Percentiles rank a stretch among this genome's conserved stretches.
These are phyloP conservation scores for Alternaria ventricosa DNA, from an alignment of 2,329 filamentous ascomycete genomes.

Conservation along the genomic window DNA sequence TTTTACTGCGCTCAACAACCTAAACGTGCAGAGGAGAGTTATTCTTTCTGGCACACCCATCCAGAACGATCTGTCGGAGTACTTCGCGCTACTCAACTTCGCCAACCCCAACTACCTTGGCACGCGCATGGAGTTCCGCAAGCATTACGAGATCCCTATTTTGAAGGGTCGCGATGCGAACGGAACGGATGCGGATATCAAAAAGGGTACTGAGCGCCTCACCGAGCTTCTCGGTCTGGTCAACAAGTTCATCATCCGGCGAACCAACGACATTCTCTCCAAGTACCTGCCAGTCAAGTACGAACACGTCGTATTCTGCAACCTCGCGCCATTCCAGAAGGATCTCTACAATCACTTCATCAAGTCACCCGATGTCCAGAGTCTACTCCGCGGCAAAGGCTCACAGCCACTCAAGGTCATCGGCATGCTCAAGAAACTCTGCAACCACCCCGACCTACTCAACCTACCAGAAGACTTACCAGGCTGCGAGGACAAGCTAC, in stretches of 20 bases:
- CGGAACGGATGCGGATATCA: slow-evolving; percentile 80
- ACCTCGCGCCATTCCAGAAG: slow-evolving; percentile 88
- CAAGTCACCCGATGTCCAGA: slow-evolving; percentile 92
- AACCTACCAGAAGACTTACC: slow-evolving; percentile 83
- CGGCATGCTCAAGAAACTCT: slow-evolving; percentile 95
- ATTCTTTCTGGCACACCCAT: slow-evolving; percentile 97
- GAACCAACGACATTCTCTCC: slow-evolving; percentile 96
- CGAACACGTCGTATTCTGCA: slow-evolving; percentile 98
- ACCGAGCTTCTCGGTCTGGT: slow-evolving; percentile 81
- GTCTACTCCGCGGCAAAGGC: slow-evolving; percentile 87
- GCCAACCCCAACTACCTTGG: slow-evolving; percentile 93
- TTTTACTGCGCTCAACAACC: slow-evolving; percentile 85
- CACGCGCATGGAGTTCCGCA: slow-evolving; percentile 88
- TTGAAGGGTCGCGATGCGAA: slow-evolving; percentile 88
- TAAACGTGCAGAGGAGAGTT: slow-evolving; percentile 89
- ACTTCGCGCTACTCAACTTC: slow-evolving; percentile 94
- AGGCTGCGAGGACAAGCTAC: slow-evolving; percentile 81
- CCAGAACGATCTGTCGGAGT: slow-evolving; percentile 97
- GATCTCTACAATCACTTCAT: slow-evolving; percentile 98
- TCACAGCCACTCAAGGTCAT: slow-evolving; percentile 97
- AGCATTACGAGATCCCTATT: slow-evolving; percentile 92
- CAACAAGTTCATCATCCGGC: slow-evolving; percentile 98
- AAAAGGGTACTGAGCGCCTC: slow-evolving; percentile 83
- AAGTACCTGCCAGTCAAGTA: slow-evolving; percentile 99
- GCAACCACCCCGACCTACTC: slow-evolving; percentile 95